Evolutionary conservation across 768 basidiomycete genomes (phyloP).

Genomic region (Peribolospora kevripleyi): DNA sequence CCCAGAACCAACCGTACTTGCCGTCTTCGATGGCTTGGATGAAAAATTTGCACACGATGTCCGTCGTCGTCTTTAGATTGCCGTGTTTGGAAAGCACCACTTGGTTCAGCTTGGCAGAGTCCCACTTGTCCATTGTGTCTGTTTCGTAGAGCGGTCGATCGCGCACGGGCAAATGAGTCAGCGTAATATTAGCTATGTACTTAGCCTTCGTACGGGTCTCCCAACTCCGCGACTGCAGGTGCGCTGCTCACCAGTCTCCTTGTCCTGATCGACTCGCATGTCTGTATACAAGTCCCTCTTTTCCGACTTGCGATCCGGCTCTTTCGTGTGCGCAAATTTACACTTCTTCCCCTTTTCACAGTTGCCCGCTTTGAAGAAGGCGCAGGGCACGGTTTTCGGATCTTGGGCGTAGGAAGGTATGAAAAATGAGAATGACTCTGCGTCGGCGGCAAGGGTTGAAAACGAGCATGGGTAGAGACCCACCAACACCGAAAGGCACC

Average conservation of each 20-base stretch:
- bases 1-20: conserved; percentile 77
- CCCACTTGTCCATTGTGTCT: conserved; percentile 98
- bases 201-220: too few species aligned
- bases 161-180: background rate
- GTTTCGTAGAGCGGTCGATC: conserved; percentile 1
- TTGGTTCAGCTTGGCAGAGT: conserved; percentile 70
- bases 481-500: conserved; percentile 61
- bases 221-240: too few species aligned
- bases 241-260: background rate
- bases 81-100: conserved; percentile 72
- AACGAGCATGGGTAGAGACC: conserved; percentile 3
- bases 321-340: conserved; percentile 46
- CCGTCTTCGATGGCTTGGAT: conserved; percentile 83
- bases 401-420: conserved; percentile 22
- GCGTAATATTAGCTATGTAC: too few species aligned
- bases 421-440: background rate
- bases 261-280: background rate
- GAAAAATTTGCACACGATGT: conserved; percentile 97
- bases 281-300: conserved; percentile 93
- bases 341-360: conserved; percentile 48
- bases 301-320: conserved; percentile 72
- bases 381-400: conserved; percentile 81
- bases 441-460: background rate
- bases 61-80: conserved; percentile 75
- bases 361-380: conserved; percentile 67